A percentile compares a stretch with the other conserved stretches of the same genome.
Conservation (phyloP, 2,329 filamentous ascomycete species). For the Fusarium haematococcum region DNA sequence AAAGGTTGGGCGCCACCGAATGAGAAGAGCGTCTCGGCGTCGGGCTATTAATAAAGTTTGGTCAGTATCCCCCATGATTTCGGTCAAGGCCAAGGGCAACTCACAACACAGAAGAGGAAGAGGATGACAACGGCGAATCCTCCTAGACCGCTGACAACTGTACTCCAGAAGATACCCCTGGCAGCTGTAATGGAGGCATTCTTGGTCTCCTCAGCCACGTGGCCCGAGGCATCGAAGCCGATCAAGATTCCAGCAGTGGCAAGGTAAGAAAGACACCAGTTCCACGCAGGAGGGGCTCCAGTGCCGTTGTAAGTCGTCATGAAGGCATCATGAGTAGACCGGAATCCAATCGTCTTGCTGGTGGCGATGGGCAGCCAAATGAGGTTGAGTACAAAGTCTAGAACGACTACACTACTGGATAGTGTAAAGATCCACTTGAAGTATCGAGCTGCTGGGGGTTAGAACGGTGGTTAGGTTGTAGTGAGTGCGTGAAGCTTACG, state of each 20-base stretch:
- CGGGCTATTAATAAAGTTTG: conserved; percentile 51
- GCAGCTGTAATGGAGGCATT: conserved; percentile 68
- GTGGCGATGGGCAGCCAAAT: conserved; percentile 71
- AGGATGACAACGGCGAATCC: conserved; percentile 68
- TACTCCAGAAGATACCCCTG: conserved; percentile 70
- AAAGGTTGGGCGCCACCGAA: conserved; percentile 69
- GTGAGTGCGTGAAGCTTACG: conserved; percentile 51
- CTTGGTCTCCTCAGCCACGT: conserved; percentile 72
- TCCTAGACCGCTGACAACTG: conserved; percentile 66
- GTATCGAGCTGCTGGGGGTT: conserved; percentile 50
- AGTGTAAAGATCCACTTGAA: conserved; percentile 64
- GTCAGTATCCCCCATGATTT: accelerated
- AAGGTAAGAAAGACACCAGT: conserved; percentile 72
- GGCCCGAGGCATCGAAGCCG: conserved; percentile 71
- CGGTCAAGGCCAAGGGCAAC: conserved; percentile 9
- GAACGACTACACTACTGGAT: conserved; percentile 62
- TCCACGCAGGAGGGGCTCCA: conserved; percentile 67
- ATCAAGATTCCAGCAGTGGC: conserved; percentile 71
- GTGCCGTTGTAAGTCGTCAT: conserved; percentile 70
- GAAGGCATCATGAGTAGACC: conserved; percentile 69
- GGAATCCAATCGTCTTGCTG: conserved; percentile 67
- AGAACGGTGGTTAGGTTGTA: not conserved
- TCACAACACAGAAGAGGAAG: conserved; percentile 68
- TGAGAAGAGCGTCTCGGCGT: conserved; percentile 63
- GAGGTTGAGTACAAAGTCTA: conserved; percentile 70